Evolutionary conservation across 2,329 filamentous ascomycete species (phyloP), one percentile per base, ranked within the genome.

Genomic region (Talaromyces sp.): DNA sequence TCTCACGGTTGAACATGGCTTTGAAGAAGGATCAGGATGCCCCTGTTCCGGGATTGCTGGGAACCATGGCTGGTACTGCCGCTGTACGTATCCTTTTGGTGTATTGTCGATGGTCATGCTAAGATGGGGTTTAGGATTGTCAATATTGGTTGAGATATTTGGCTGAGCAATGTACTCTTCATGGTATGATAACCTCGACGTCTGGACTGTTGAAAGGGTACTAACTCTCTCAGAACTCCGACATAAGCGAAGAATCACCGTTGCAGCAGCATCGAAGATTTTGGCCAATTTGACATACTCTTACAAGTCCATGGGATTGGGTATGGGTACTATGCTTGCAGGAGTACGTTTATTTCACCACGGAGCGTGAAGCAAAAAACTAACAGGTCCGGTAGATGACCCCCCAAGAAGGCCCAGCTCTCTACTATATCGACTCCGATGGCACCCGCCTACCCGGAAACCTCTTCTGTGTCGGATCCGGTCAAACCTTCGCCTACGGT

Each of bases 121-220:
- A 40, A 43, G 22, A 43, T 45, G 36, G 22, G 38, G 19, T 25
- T n/a, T 70, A 90, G 88, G 95, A 99, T 82, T 99, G 95, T 82
- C 95, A 98, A 88, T 98, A 97, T 87, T 99, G 95, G 95, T 91
- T 99, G 70, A 93, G 93, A 76, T 99, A 96, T 85, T 87, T 99
- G 70, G 95, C 94, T 75, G 97, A 98, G 90, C 93, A 99, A 85
- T 99, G 95, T 84, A 93, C 95, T 67, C 91, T 99, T 70, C 94
- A 99, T 84, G 95, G 76, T 76, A 70, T 67, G 74, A 15, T 27
- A 29, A 56, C 27, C n/a, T 65, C 22, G 2, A 15, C 27, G 8
- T 19, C 31, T 31, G 8, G 29, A 5, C 3, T 38, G 13, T 19
- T 22, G 45, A 3, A 22, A 53, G 25, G 5, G 15, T 15, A n/a